Evolutionary conservation across 106 monocot species (phyloP), one percentile per base, ranked within the genome.

Genomic region (Dioscorea alata): DNA sequence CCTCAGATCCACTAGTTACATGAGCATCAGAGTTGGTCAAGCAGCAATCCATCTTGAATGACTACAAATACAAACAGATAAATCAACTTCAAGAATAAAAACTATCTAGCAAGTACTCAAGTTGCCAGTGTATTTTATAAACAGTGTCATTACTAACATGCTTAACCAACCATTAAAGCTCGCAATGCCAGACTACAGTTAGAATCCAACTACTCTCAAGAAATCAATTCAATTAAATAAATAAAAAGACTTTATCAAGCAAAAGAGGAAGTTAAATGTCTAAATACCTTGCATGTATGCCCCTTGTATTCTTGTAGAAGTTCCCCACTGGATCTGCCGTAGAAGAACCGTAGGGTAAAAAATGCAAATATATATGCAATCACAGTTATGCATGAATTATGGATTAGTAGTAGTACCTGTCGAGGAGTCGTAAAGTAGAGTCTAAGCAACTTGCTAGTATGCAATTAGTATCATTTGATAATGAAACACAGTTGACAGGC

Each of bases 1-100:
- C 93, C 71, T 93, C 93, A 32, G 93, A 99, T 76, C 93, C 99
- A 72, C 87, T 75, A 65, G 74, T 78, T 16, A 99, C 84, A 80
- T 90, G 90, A 13, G 99, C 99, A 80, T 99, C 93, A 15, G 79
- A 88, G 73, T 99, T 99, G 66, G 99, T 93, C 32, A 99, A 77
- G 61, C 99, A 93, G 73, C 90, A 93, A 81, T 99, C 99, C 91
- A 91, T 99, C 78, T 99, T 99, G 79, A 35, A 99, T 17, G 93
- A 99, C 99, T 99, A 59, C 23, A 72, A 49, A 61, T 12, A 35
- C 57, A 42, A 58, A 48, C 6, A 67, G n/a, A 34, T 20, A 76
- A 8, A 28, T 9, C 48, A 48, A 9, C 25, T 59, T 21, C 42
- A 42, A 2, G 42, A 42, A 42, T 42, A 42, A 42, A 6, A 42